phyloP scores from a whole-genome alignment of 225 moss, liverwort and hornwort genomes.

The Pseudisothecium myosuroides region DNA sequence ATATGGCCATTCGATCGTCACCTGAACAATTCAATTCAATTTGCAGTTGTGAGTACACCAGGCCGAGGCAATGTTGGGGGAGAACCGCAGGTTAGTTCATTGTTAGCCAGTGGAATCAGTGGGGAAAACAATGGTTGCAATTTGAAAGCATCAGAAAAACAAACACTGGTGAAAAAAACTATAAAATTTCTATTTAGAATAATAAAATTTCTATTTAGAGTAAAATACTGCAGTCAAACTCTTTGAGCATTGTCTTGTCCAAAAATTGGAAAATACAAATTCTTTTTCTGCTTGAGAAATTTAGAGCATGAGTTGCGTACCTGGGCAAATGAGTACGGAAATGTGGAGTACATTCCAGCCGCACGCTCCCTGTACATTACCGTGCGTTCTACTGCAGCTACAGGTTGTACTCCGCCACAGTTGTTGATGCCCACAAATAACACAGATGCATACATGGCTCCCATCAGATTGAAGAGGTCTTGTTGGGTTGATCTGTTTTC shows the following conservation, averaged over 20 bases:
- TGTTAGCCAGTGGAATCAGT: background rate
- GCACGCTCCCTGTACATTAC: conserved; percentile 81
- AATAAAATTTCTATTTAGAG: background rate
- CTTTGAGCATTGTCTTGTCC: background rate
- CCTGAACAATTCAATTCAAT: conserved; percentile 22
- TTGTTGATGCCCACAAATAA: conserved; percentile 84
- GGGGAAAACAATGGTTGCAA: background rate
- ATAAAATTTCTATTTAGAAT: background rate
- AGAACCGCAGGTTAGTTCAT: background rate
- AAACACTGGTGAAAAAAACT: background rate
- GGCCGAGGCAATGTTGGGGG: background rate
- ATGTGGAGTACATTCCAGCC: conserved; percentile 86
- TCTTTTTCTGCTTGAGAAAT: background rate
- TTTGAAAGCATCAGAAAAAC: background rate
- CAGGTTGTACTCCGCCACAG: conserved; percentile 69
- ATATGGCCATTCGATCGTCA: conserved; percentile 73
- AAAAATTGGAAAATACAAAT: background rate
- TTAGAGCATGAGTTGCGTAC: background rate
- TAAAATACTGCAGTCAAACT: background rate
- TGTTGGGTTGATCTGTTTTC: conserved; percentile 35
- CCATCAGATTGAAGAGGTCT: conserved; percentile 67
- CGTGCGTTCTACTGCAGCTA: conserved; percentile 76
- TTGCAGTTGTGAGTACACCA: background rate
- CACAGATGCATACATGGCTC: conserved; percentile 67
- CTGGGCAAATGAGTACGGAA: conserved; percentile 83